Conservation (phyloP, 768 basidiomycete genomes). For the Boletus sensibilis region DNA sequence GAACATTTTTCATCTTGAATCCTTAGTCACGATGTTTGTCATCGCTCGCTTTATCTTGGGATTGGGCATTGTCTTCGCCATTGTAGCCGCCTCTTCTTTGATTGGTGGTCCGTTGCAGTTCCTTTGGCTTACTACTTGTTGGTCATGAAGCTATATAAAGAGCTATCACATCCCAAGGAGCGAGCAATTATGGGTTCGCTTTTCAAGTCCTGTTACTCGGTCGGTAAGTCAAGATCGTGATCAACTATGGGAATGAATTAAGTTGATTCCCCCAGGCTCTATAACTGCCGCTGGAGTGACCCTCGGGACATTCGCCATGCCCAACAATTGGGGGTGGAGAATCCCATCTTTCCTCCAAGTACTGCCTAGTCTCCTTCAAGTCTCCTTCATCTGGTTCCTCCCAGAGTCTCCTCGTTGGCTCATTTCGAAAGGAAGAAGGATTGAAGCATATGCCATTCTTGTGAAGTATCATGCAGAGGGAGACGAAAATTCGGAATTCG, state of each 20-base stretch:
- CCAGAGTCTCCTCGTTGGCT: slow-evolving; percentile 69
- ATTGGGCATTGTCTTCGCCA: not conserved
- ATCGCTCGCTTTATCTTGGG: slow-evolving; percentile 4
- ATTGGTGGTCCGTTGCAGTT: slow-evolving; percentile 1
- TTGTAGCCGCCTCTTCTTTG: slow-evolving; percentile 2
- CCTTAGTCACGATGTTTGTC: slow-evolving; percentile 3
- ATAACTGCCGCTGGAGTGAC: slow-evolving; percentile 48
- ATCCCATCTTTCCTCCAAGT: slow-evolving; percentile 58
- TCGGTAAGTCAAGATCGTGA: slow-evolving; percentile 1
- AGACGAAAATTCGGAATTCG: slow-evolving; percentile 48
- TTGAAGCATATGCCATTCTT: slow-evolving; percentile 47
- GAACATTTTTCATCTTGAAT: not conserved
- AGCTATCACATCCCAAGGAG: slow-evolving; percentile 14
- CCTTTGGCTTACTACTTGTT: not conserved
- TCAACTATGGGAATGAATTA: not conserved
- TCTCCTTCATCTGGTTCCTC: slow-evolving; percentile 55
- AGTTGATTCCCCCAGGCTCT: slow-evolving; percentile 5
- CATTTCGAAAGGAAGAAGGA: slow-evolving; percentile 50
- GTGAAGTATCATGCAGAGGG: slow-evolving; percentile 63
- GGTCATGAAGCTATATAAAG: not conserved
- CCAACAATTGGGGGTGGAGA: slow-evolving; percentile 61
- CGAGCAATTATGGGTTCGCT: slow-evolving; percentile 1
- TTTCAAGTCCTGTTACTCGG: not conserved
- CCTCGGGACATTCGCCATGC: slow-evolving; percentile 61
- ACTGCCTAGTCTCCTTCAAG: slow-evolving; percentile 50